Evolutionary conservation across 495 filamentous ascomycete species (phyloP).

Genomic region (Podospora fimiseda): DNA sequence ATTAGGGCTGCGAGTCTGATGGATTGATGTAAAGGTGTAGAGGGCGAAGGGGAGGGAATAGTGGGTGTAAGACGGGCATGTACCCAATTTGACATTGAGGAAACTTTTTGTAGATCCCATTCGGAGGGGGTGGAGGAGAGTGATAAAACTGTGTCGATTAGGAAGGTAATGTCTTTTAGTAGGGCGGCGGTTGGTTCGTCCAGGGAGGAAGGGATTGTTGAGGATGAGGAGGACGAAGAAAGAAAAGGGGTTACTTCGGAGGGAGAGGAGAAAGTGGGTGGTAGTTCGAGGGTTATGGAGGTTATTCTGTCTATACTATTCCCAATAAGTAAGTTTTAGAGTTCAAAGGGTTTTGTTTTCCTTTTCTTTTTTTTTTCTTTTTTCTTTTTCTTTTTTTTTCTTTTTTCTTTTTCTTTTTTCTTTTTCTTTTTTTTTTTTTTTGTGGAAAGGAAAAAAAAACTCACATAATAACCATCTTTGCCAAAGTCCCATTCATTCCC

Average conservation of each 20-base stretch:
- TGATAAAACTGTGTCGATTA: slow-evolving; percentile 9
- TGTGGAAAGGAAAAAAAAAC: not conserved
- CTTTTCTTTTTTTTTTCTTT: too few relatives aligned
- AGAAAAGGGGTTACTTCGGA: not conserved
- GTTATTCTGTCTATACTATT: slow-evolving; percentile 10
- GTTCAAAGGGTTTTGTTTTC: too few relatives aligned
- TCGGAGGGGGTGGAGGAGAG: not conserved
- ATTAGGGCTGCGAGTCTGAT: slow-evolving; percentile 6
- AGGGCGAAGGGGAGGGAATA: not conserved
- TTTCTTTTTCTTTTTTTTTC: too few relatives aligned
- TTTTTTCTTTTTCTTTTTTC: too few relatives aligned
- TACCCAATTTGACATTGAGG: slow-evolving; percentile 10
- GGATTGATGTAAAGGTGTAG: not conserved
- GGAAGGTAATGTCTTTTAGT: slow-evolving; percentile 13
- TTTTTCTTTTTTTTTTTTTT: too few relatives aligned
- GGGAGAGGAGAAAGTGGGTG: slow-evolving; percentile 1
- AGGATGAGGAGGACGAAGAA: not conserved
- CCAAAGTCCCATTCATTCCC: not conserved
- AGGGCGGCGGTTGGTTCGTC: slow-evolving; percentile 4
- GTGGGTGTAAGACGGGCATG: slow-evolving; percentile 1
- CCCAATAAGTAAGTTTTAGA: not conserved
- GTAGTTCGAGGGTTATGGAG: not conserved
- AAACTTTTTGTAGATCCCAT: slow-evolving; percentile 9
- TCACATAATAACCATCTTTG: slow-evolving; percentile 13
- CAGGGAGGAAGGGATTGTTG: not conserved